Base-by-base conservation (phyloP, 345 rosid genomes). In the Erysimum cheiranthoides region DNA sequence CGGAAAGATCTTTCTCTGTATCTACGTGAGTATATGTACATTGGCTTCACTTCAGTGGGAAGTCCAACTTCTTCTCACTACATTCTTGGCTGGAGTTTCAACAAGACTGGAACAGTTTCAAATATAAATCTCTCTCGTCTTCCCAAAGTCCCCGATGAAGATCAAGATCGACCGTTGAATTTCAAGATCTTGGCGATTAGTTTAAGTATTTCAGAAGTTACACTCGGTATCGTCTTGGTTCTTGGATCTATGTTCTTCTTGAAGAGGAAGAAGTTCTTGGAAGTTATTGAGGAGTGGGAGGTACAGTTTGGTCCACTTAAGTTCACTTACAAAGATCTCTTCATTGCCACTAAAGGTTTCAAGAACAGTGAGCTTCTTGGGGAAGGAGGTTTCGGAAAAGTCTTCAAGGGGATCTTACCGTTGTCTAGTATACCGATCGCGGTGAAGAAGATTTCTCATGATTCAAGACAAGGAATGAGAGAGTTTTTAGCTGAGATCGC, bases 401-500 rank as follows among this genome's bases (percentile, higher is more conserved):
- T 93, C 10, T 93, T 84, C 73, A 87, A 64, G 30, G 98, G 92
- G 6, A 76, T 78, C 7, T 54, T 88, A 74, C 89, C 79, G 0
- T 45, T 38, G 9, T 76, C 74, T 2, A 73, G 81, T 32, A 73
- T 21, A 17, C 83, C 84, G 38, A 84, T 86, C 25, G 96, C 96
- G 1, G 91, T 93, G 3, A 90, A 93, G 81, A 89, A 75, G 79
- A 84, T 93, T 6, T 76, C 81, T 17, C 80, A 71, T 13, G 84
- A 86, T 66, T 84, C 96, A 7, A 61, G 77, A 62, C 87, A 86
- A 72, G 98, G 98, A n/a, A 78, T 87, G 84, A 84, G 89, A 75
- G 98, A 89, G 81, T 89, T 89, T 10, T 85, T 81, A 7, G 87
- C 93, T 3, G 91, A 93, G 82, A 85, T 93, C 11, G 96, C 85